These are phyloP conservation scores for Boletus rufocinnamomeus DNA, from an alignment of 768 basidiomycete genomes.

Conservation along the genomic window DNA sequence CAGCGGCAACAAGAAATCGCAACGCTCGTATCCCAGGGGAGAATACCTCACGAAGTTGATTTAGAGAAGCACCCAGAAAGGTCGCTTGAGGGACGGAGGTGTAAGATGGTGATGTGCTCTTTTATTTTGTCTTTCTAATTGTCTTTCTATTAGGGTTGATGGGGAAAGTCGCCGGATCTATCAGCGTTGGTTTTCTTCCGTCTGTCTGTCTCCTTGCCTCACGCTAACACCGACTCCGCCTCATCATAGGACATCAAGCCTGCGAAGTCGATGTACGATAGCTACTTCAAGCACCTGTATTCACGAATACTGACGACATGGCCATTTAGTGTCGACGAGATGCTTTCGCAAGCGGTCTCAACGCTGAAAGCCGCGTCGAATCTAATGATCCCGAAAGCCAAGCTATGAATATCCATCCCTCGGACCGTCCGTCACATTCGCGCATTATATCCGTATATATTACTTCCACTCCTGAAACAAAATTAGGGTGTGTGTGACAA, in stretches of 20 bases:
- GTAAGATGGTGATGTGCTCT: slow-evolving; percentile 40
- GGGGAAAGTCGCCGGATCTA: slow-evolving; percentile 76
- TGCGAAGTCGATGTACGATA: slow-evolving; percentile 77
- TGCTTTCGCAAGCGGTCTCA: slow-evolving; percentile 68
- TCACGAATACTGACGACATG: slow-evolving; percentile 10
- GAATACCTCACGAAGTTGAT: slow-evolving; percentile 77
- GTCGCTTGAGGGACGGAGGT: slow-evolving; percentile 57
- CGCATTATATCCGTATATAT: neutral
- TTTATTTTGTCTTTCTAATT: slow-evolving; percentile 5
- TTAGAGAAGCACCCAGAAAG: slow-evolving; percentile 67
- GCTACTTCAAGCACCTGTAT: slow-evolving; percentile 1
- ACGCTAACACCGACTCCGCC: slow-evolving; percentile 8
- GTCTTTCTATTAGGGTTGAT: slow-evolving; percentile 57
- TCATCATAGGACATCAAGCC: slow-evolving; percentile 68
- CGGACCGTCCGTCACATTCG: neutral
- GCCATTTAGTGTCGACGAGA: slow-evolving; percentile 68
- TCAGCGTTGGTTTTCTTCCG: slow-evolving; percentile 46
- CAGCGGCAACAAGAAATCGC: slow-evolving; percentile 60
- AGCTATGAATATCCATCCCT: slow-evolving; percentile 38
- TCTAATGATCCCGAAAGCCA: slow-evolving; percentile 47
- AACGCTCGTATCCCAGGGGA: slow-evolving; percentile 58
- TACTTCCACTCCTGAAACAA: neutral
- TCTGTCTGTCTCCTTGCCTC: neutral
- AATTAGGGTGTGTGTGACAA: neutral
- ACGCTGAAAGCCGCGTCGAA: slow-evolving; percentile 50